Conservation (phyloP, 2,329 filamentous ascomycete species). For the Apiospora rasikravindrae region DNA sequence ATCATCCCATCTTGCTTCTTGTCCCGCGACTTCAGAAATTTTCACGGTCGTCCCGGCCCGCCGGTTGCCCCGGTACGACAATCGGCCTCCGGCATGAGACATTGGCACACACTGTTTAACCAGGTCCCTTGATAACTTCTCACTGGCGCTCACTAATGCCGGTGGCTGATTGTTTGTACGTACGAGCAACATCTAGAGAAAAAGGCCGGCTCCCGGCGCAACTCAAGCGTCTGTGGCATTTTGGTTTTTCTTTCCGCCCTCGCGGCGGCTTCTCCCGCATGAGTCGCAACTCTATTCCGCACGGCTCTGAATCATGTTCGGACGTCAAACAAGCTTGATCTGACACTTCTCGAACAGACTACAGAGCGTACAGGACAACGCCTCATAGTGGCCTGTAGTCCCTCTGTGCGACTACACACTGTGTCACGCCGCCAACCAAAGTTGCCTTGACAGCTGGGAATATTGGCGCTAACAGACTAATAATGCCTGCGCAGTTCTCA, state of each 20-base stretch:
- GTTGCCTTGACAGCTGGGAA: slow-evolving; percentile 8
- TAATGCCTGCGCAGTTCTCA: slow-evolving; percentile 13
- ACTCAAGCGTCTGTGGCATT: neutral
- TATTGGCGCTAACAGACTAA: slow-evolving; percentile 10
- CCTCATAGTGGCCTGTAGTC: neutral
- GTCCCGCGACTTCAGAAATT: slow-evolving; percentile 13
- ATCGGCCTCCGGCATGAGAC: slow-evolving; percentile 3
- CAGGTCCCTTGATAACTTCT: neutral
- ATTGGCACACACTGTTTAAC: slow-evolving; percentile 7
- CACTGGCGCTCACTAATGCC: neutral
- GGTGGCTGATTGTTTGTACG: neutral
- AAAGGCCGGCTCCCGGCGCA: neutral
- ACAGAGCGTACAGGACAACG: slow-evolving; percentile 1
- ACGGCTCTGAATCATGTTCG: slow-evolving; percentile 8
- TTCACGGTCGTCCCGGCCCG: slow-evolving; percentile 11
- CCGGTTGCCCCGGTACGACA: slow-evolving; percentile 13
- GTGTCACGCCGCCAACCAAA: slow-evolving; percentile 1
- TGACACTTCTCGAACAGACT: neutral
- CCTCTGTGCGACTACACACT: neutral
- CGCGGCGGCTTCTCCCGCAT: slow-evolving; percentile 13
- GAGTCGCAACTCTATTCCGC: slow-evolving; percentile 5
- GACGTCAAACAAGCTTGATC: slow-evolving; percentile 13
- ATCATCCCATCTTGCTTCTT: slow-evolving; percentile 18
- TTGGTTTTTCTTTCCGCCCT: neutral
- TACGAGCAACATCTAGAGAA: neutral